A percentile compares a stretch with the other conserved stretches of the same genome.
These are phyloP conservation scores for Phlegmacium glaucopus DNA, from an alignment of 768 basidiomycete species.

Conservation along the genomic window DNA sequence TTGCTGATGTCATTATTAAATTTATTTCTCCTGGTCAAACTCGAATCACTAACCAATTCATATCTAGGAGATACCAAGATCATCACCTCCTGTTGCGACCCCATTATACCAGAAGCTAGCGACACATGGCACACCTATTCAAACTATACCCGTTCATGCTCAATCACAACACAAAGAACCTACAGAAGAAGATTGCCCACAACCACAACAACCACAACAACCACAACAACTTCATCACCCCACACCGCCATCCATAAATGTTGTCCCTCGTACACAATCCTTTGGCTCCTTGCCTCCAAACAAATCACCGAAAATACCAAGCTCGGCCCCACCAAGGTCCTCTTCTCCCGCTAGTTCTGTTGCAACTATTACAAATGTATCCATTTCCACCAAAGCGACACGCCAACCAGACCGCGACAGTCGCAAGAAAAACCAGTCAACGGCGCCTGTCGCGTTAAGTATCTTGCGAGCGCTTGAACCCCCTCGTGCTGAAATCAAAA, in stretches of 20 bases:
- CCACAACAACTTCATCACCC: conserved; percentile 18
- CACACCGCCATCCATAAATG: conserved; percentile 19
- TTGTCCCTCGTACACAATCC: conserved; percentile 49
- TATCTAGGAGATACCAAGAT: conserved; percentile 14
- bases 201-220: conserved; percentile 30
- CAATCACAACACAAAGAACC: conserved; percentile 8
- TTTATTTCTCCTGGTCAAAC: not conserved
- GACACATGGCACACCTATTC: conserved; percentile 23
- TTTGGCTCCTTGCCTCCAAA: conserved; percentile 45
- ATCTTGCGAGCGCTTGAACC: conserved; percentile 67
- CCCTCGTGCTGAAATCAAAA: conserved; percentile 24
- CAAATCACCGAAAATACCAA: conserved; percentile 39
- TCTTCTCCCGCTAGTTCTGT: conserved; percentile 42
- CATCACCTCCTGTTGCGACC: conserved; percentile 18
- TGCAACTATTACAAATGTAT: conserved; percentile 10
- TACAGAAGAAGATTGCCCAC: conserved; percentile 45
- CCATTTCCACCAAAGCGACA: conserved; percentile 14
- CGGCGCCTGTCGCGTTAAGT: conserved; percentile 42
- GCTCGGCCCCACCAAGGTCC: conserved; percentile 34
- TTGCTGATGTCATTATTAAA: conserved; percentile 23
- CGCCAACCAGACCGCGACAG: conserved; percentile 17
- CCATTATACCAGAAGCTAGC: conserved; percentile 39
- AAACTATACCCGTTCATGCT: conserved; percentile 7
- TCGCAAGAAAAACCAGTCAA: conserved; percentile 14
- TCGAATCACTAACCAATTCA: conserved; percentile 1